Conservation (phyloP, 768 basidiomycete genomes). For the Tremella mesenterica region DNA sequence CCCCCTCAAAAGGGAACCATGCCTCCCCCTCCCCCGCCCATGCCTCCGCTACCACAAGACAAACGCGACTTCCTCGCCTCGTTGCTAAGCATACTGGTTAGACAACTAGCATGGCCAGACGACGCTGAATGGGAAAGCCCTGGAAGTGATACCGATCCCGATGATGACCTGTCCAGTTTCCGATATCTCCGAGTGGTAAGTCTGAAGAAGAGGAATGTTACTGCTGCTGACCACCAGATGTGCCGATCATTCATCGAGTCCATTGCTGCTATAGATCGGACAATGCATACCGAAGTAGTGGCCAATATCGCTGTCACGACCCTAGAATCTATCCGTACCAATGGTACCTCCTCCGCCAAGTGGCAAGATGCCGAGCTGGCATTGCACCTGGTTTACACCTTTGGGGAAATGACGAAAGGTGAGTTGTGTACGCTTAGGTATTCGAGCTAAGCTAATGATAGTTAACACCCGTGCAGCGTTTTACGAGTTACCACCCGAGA, state of each 20-base stretch:
- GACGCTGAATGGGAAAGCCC: conserved; percentile 58
- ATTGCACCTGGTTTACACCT: conserved; percentile 85
- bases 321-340: conserved; percentile 55
- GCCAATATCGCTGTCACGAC: conserved; percentile 65
- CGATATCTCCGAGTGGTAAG: conserved; percentile 73
- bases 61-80: conserved; percentile 69
- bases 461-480: conserved; percentile 79
- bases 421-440: conserved; percentile 28
- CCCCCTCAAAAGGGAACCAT: conserved; percentile 15
- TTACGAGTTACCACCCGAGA: conserved; percentile 64
- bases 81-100: conserved; percentile 66
- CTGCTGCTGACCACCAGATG: conserved; percentile 9
- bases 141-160: conserved; percentile 56
- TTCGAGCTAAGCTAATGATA: conserved; percentile 4
- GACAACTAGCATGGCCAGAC: conserved; percentile 74
- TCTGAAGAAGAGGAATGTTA: not conserved
- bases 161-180: conserved; percentile 76
- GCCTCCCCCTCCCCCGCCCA: conserved; percentile 26
- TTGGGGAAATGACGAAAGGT: conserved; percentile 84
- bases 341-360: conserved; percentile 55
- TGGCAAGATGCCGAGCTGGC: conserved; percentile 94
- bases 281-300: conserved; percentile 71
- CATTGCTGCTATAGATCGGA: conserved; percentile 71
- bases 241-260: conserved; percentile 56
- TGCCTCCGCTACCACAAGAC: conserved; percentile 47